These are phyloP conservation scores for Thalia dealbata DNA, from an alignment of 176 grass and related monocot genomes.

Conservation along the genomic window DNA sequence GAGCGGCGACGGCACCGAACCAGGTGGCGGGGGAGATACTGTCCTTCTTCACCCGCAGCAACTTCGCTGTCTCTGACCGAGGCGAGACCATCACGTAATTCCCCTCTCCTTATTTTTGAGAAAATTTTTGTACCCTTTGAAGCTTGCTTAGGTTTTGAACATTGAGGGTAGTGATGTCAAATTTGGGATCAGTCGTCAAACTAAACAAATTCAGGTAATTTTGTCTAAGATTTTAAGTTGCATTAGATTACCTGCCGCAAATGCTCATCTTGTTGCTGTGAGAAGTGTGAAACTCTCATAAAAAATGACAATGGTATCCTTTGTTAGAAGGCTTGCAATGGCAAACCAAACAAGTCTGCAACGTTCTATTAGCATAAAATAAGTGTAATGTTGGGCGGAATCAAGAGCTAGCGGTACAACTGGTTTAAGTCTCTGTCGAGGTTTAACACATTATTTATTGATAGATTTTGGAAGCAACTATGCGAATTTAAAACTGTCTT, in stretches of 20 bases:
- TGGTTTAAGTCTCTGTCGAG: too few relatives aligned
- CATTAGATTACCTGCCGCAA: neutral
- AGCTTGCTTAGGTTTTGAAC: slow-evolving; percentile 1
- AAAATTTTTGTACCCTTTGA: neutral
- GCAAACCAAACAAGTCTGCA: too few relatives aligned
- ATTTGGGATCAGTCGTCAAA: neutral
- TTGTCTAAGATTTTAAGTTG: neutral
- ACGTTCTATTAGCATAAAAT: too few relatives aligned
- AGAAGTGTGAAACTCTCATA: neutral
- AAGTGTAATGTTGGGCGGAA: too few relatives aligned
- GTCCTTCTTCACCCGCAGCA: slow-evolving; percentile 91
- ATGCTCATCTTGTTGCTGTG: neutral
- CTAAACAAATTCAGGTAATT: neutral
- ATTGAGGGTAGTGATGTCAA: neutral
- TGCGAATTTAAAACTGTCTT: too few relatives aligned
- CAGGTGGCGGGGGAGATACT: slow-evolving; percentile 82
- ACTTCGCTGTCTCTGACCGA: slow-evolving; percentile 60
- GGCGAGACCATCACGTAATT: slow-evolving; percentile 86
- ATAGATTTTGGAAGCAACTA: too few relatives aligned
- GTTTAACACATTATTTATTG: too few relatives aligned
- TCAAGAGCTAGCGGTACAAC: too few relatives aligned
- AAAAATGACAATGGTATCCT: neutral
- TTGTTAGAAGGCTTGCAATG: too few relatives aligned
- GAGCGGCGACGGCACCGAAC: slow-evolving; percentile 34
- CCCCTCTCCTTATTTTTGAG: slow-evolving; percentile 2